A percentile compares a stretch with the other conserved stretches of the same genome.
phyloP scores from a whole-genome alignment of 2,329 filamentous ascomycete genomes.

The Neopestalotiopsis sp. region DNA sequence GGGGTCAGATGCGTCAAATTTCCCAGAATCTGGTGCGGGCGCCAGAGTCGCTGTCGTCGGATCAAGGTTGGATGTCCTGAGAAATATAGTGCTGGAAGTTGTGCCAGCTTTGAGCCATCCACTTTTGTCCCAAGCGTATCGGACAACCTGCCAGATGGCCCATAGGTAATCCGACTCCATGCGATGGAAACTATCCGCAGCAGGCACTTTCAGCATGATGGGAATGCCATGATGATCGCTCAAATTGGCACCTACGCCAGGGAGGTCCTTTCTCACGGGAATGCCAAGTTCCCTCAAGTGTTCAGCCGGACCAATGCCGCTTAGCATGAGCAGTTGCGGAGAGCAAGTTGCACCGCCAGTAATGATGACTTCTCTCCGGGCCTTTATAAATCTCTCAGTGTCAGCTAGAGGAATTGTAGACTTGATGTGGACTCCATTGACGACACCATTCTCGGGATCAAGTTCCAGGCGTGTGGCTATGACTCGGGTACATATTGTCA shows the following conservation, averaged over 20 bases:
- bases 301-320: conserved; percentile 19
- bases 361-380: conserved; percentile 21
- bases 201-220: conserved; percentile 21
- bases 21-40: not conserved
- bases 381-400: conserved; percentile 8
- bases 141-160: conserved; percentile 21
- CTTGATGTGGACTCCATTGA: conserved; percentile 18
- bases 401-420: not conserved
- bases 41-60: not conserved
- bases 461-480: conserved; percentile 20
- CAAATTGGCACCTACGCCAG: conserved; percentile 19
- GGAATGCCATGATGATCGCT: conserved; percentile 23
- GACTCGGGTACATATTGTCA: conserved; percentile 21
- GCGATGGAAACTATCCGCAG: conserved; percentile 15
- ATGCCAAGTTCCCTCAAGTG: conserved; percentile 13
- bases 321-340: conserved; percentile 22
- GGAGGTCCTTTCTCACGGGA: conserved; percentile 18
- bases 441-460: conserved; percentile 1
- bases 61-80: conserved; percentile 20
- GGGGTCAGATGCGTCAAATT: conserved; percentile 24
- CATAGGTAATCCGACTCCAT: conserved; percentile 15
- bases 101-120: conserved; percentile 21
- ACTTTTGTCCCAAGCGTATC: conserved; percentile 15
- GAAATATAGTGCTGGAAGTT: conserved; percentile 18
- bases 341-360: conserved; percentile 21